phyloP scores from a whole-genome alignment of 306 rosid genomes.

The Hylodesmum podocarpum region DNA sequence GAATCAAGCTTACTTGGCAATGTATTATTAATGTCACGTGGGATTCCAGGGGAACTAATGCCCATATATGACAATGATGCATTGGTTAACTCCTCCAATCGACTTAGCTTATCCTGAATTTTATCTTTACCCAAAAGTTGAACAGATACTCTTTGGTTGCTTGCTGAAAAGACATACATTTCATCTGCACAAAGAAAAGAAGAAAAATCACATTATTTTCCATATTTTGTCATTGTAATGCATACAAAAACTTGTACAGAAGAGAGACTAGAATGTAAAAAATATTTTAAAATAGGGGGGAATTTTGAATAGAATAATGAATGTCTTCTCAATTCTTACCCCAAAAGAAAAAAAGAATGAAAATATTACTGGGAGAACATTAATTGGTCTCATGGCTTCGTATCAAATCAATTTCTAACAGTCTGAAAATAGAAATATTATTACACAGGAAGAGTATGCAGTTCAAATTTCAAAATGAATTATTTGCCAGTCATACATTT shows the following conservation, averaged over 20 bases:
- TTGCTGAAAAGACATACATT: slow-evolving; percentile 91
- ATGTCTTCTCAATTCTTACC: neutral
- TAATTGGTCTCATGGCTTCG: neutral
- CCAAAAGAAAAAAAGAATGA: neutral
- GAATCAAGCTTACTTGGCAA: slow-evolving; percentile 71
- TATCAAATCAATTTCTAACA: neutral
- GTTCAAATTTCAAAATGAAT: neutral
- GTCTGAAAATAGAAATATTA: neutral
- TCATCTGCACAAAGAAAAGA: slow-evolving; percentile 63
- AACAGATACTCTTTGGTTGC: slow-evolving; percentile 74
- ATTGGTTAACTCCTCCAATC: slow-evolving; percentile 76
- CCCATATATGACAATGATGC: slow-evolving; percentile 75
- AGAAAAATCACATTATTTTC: slow-evolving; percentile 26
- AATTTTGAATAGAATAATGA: neutral
- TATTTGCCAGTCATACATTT: neutral
- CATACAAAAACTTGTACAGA: neutral
- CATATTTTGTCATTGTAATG: slow-evolving; percentile 7
- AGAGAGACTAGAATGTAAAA: neutral
- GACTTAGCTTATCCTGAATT: slow-evolving; percentile 78
- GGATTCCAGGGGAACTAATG: slow-evolving; percentile 66
- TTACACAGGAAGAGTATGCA: neutral
- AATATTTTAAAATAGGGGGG: neutral
- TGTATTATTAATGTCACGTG: slow-evolving; percentile 43
- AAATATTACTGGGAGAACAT: neutral
- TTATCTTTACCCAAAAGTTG: slow-evolving; percentile 84